Evolutionary conservation across 768 basidiomycete species (phyloP).

Genomic region (Macrolepiota dolichaula): DNA sequence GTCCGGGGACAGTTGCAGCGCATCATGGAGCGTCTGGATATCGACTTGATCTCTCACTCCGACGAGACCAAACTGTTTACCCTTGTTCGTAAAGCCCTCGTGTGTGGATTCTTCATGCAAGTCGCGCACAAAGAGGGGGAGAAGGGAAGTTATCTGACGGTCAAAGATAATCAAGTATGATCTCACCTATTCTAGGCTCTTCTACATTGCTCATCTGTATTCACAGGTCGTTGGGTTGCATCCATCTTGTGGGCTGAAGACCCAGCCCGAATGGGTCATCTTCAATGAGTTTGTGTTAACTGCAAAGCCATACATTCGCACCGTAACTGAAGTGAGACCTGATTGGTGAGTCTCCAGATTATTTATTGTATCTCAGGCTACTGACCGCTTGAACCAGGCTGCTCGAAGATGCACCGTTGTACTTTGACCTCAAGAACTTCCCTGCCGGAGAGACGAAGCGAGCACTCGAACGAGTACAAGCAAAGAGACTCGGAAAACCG

Average conservation of each 20-base stretch:
- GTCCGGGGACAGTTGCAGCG: conserved; percentile 87
- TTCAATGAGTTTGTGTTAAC: conserved; percentile 90
- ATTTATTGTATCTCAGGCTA: conserved; percentile 2
- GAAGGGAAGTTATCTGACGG: conserved; percentile 82
- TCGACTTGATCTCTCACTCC: conserved; percentile 64
- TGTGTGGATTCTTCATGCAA: conserved; percentile 98
- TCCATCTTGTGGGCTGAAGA: conserved; percentile 80
- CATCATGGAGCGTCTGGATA: conserved; percentile 87
- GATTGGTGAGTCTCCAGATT: conserved; percentile 61
- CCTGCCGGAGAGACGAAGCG: conserved; percentile 70
- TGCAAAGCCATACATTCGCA: conserved; percentile 84
- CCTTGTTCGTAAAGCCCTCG: conserved; percentile 79
- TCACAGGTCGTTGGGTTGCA: conserved; percentile 67
- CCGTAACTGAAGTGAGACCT: conserved; percentile 79
- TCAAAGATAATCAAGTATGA: conserved; percentile 90
- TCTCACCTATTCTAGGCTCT: not conserved
- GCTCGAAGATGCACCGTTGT: conserved; percentile 33
- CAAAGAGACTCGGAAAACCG: conserved; percentile 50
- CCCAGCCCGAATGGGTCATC: conserved; percentile 84
- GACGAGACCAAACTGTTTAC: conserved; percentile 70
- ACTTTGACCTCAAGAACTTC: conserved; percentile 69
- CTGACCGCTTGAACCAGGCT: conserved; percentile 26
- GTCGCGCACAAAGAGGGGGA: conserved; percentile 93
- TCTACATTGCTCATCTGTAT: not conserved
- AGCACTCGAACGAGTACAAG: conserved; percentile 49